Evolutionary conservation across 2,329 filamentous ascomycete species (phyloP).

Genomic region (Tolypocladium nubicola): DNA sequence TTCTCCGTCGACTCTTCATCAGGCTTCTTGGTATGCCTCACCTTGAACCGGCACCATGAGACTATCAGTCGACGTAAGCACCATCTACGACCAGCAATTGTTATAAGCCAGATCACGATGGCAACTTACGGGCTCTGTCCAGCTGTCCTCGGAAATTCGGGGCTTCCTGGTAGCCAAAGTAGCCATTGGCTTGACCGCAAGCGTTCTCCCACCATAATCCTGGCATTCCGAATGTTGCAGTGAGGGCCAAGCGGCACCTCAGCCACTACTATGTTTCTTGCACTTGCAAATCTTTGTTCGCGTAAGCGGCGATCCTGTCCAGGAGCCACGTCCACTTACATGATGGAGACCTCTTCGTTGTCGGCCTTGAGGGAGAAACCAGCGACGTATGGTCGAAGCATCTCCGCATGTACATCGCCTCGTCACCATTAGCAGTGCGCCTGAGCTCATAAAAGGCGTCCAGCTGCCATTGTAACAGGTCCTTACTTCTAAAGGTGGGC

Average conservation of each 20-base stretch:
- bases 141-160: neutral
- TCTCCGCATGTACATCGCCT: neutral
- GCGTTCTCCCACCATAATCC: neutral
- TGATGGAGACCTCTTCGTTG: neutral
- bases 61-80: neutral
- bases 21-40: neutral
- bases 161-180: neutral
- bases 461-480: neutral
- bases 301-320: neutral
- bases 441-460: neutral
- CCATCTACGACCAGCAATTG: neutral
- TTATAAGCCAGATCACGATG: no score
- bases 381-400: neutral
- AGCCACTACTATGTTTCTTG: no score
- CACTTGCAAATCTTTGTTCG: neutral
- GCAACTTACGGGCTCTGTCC: neutral
- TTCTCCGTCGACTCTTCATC: no score
- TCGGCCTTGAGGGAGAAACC: neutral
- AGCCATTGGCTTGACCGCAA: neutral
- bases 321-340: neutral
- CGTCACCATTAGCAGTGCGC: neutral
- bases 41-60: conserved; percentile 3
- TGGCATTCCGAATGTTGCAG: neutral
- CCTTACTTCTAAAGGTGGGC: neutral
- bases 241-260: neutral